phyloP scores from a whole-genome alignment of 2,329 filamentous ascomycete genomes.

The Endothia cerciana region DNA sequence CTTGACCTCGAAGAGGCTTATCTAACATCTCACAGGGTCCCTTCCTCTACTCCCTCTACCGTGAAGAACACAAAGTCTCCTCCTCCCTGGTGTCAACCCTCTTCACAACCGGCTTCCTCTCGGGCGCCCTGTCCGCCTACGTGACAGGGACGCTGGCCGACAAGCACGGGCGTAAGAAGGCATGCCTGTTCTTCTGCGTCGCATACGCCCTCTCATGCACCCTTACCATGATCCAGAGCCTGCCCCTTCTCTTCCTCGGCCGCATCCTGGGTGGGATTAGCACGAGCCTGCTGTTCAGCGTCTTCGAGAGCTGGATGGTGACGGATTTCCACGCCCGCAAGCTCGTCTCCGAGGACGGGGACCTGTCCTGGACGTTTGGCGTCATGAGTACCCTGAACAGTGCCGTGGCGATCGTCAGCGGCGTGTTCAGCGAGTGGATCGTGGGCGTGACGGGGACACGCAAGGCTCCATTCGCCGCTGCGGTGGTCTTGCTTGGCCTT shows the following conservation, averaged over 20 bases:
- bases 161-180: slow-evolving; percentile 52
- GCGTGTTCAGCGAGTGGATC: slow-evolving; percentile 55
- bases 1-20: background rate
- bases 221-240: slow-evolving; percentile 36
- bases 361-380: slow-evolving; percentile 55
- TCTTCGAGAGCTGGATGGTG: slow-evolving; percentile 66
- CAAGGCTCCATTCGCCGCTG: slow-evolving; percentile 52
- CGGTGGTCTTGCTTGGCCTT: slow-evolving; percentile 43
- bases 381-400: slow-evolving; percentile 56
- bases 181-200: slow-evolving; percentile 59
- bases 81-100: slow-evolving; percentile 41
- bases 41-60: slow-evolving; percentile 43
- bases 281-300: slow-evolving; percentile 60
- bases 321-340: slow-evolving; percentile 53
- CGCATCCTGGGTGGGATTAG: slow-evolving; percentile 58
- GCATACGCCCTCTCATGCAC: slow-evolving; percentile 57
- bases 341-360: slow-evolving; percentile 44
- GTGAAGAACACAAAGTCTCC: slow-evolving; percentile 38
- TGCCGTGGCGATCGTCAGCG: slow-evolving; percentile 57
- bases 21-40: slow-evolving; percentile 35
- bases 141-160: slow-evolving; percentile 54
- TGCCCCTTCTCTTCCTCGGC: slow-evolving; percentile 53
- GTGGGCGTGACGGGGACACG: slow-evolving; percentile 51
- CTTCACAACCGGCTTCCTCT: slow-evolving; percentile 49
- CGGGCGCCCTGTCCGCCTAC: slow-evolving; percentile 48